Conservation (phyloP, 2,329 filamentous ascomycete genomes). For the Fusarium metavorans region DNA sequence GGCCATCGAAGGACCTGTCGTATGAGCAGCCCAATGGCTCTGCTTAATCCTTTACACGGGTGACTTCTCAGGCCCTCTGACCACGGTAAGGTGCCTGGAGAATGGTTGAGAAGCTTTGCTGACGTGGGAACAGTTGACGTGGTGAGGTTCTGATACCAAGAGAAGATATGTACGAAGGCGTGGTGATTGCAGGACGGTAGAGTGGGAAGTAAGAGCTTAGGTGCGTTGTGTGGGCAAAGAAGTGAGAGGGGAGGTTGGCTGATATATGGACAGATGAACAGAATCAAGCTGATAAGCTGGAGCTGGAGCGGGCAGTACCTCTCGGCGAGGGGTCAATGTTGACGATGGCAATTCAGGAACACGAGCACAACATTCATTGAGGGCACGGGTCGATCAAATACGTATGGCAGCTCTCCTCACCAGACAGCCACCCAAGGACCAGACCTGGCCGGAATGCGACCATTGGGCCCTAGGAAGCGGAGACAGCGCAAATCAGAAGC, state of each 20-base stretch:
- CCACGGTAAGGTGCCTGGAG: neutral
- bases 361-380: constrained; percentile 10
- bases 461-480: constrained; percentile 14
- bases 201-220: neutral
- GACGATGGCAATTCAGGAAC: constrained; percentile 6
- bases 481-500: constrained; percentile 20
- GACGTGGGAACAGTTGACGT: neutral
- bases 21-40: constrained; percentile 8
- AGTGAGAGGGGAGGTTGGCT: constrained; percentile 5
- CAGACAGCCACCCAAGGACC: constrained; percentile 23
- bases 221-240: neutral
- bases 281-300: neutral
- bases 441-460: constrained; percentile 9
- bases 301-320: neutral
- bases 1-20: constrained; percentile 19
- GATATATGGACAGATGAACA: constrained; percentile 30
- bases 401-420: constrained; percentile 21
- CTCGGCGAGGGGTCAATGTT: constrained; percentile 9
- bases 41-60: neutral
- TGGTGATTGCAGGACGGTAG: neutral
- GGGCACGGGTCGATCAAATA: constrained; percentile 27
- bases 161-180: neutral
- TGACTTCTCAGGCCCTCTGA: neutral
- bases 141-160: neutral
- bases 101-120: neutral